Evolutionary conservation across 768 basidiomycete species (phyloP).

Genomic region (Lactarius trivialis): DNA sequence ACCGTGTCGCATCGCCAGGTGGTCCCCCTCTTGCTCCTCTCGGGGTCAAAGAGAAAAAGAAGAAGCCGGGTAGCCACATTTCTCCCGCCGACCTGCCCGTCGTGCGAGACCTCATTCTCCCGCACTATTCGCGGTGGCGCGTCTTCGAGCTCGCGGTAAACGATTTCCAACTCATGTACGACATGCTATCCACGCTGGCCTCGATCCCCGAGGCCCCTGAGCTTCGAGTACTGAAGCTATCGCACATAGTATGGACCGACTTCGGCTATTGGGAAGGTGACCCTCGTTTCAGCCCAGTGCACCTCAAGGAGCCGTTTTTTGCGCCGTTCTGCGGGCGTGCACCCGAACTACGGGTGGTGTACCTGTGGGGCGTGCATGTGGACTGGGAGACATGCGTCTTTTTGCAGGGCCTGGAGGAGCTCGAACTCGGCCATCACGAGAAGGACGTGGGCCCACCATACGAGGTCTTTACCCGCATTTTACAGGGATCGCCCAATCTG

Average conservation of each 20-base stretch:
- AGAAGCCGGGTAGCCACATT: background rate
- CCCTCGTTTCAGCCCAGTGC: conserved; percentile 40
- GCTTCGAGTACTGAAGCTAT: conserved; percentile 49
- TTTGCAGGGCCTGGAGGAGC: conserved; percentile 40
- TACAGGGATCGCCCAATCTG: conserved; percentile 49
- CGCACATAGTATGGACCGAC: conserved; percentile 39
- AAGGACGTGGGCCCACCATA: conserved; percentile 59
- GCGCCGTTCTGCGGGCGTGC: conserved; percentile 47
- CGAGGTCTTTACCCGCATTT: conserved; percentile 43
- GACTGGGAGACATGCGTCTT: conserved; percentile 50
- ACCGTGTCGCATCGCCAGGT: conserved; percentile 20
- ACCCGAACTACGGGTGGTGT: conserved; percentile 44
- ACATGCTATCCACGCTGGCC: conserved; percentile 40
- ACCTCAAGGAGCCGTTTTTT: conserved; percentile 36
- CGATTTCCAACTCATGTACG: conserved; percentile 41
- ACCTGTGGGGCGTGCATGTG: conserved; percentile 65
- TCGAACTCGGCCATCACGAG: conserved; percentile 59
- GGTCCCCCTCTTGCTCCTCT: conserved; percentile 11
- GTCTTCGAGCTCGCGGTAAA: conserved; percentile 41
- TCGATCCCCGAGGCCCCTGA: conserved; percentile 42
- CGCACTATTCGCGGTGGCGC: conserved; percentile 51
- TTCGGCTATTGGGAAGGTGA: too few species aligned
- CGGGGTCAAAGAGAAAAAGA: background rate
- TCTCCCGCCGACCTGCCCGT: conserved; percentile 24
- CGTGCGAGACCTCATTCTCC: conserved; percentile 37